Evolutionary conservation across 1,139 yeast species (phyloP), one percentile per base, ranked within the genome.

Genomic region (Blastobotrys illinoisensis): DNA sequence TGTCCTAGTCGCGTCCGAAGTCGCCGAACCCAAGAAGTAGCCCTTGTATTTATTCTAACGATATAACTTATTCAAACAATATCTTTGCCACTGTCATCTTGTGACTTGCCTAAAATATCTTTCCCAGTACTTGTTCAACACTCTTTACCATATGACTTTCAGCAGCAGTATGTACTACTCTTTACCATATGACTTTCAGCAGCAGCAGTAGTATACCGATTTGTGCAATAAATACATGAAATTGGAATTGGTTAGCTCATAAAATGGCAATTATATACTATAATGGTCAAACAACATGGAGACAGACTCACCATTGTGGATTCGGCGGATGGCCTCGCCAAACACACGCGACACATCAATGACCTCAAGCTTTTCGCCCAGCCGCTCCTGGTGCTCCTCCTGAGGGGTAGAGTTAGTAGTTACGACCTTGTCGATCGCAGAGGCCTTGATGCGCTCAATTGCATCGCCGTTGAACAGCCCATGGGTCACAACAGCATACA

Each of bases 341-440:
- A 93, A 85, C 16, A 91, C 82, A 56, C 88, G 76, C 5, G 96
- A 84, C 13, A 93, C 93, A 66, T 95, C 99, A 65, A 93, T 75
- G 7, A 91, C 91, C 64, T 87, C 96, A 49, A 89, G 74, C 67
- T 79, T 79, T 54, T 80, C 82, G 54, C 88, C 82, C n/a, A 80
- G 73, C 47, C 66, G 64, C 20, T 66, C 59, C 21, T 71, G 70
- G 66, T 84, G 81, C 43, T 79, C 80, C 6, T 75, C 76, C 71
- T 91, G 98, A 2, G 98, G 98, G 5, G 90, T 91, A 5, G 96
- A 83, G 69, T 95, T 91, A n/a, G 99, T 89, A 11, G 95, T 88
- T 48, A 93, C 84, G 45, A 95, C 74, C 68, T 86, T 87, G 71
- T 91, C 97, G 60, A 93, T 87, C 9, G 81, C 80, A 18, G 88